Evolutionary conservation across 1,284 basidiomycete species (phyloP).

Genomic region (Xerocomus amazonicus): DNA sequence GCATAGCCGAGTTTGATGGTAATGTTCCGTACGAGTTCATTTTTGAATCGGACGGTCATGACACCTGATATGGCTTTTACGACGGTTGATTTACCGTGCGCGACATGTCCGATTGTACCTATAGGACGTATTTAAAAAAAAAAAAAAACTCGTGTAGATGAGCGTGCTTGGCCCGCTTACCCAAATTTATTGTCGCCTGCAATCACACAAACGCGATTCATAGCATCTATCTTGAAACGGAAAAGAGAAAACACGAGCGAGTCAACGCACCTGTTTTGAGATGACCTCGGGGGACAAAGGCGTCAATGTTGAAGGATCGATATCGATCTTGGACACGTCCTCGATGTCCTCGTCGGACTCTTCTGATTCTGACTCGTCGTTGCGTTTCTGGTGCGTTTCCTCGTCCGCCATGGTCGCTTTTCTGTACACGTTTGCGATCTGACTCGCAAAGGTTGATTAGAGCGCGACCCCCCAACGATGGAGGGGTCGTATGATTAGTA

Average conservation of each 20-base stretch:
- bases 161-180: slow-evolving; percentile 37
- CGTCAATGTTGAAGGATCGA: slow-evolving; percentile 80
- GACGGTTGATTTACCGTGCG: slow-evolving; percentile 98
- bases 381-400: slow-evolving; percentile 57
- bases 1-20: slow-evolving; percentile 99
- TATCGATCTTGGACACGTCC: slow-evolving; percentile 56
- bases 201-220: slow-evolving; percentile 1
- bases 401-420: slow-evolving; percentile 54
- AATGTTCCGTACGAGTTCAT: slow-evolving; percentile 97
- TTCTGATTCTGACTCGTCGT: slow-evolving; percentile 68
- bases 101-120: slow-evolving; percentile 97
- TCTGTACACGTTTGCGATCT: slow-evolving; percentile 5
- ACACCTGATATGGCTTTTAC: slow-evolving; percentile 99
- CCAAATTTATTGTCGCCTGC: slow-evolving; percentile 83
- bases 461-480: no score
- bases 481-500: no score
- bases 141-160: no score
- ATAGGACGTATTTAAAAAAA: no score
- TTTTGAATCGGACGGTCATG: slow-evolving; percentile 98
- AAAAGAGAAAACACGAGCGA: background rate
- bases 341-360: slow-evolving; percentile 57
- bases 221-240: no score
- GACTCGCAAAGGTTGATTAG: no score
- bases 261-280: slow-evolving; percentile 82
- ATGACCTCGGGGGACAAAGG: slow-evolving; percentile 96